phyloP scores from a whole-genome alignment of 1,284 basidiomycete genomes.

The Irpex sp. region DNA sequence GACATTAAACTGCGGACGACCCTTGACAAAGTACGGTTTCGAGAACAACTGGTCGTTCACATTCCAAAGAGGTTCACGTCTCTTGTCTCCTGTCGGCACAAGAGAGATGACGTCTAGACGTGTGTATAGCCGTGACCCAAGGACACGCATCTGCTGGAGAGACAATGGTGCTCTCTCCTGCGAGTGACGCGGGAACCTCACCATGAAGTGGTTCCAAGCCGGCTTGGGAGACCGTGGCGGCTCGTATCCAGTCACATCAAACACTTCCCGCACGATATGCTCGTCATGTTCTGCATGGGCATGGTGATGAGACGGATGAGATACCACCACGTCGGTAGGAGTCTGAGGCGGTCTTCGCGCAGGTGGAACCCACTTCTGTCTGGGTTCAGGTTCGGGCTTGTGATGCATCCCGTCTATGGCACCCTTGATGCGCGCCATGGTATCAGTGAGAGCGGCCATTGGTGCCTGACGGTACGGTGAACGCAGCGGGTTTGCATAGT shows the following conservation, averaged over 20 bases:
- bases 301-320: slow-evolving; percentile 2
- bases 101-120: slow-evolving; percentile 71
- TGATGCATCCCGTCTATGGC: slow-evolving; percentile 69
- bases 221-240: slow-evolving; percentile 50
- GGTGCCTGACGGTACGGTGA: slow-evolving; percentile 55
- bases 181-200: slow-evolving; percentile 53
- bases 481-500: slow-evolving; percentile 17
- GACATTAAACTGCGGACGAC: slow-evolving; percentile 47
- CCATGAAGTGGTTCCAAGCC: slow-evolving; percentile 47
- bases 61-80: slow-evolving; percentile 44
- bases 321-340: not conserved
- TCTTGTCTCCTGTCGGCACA: slow-evolving; percentile 68
- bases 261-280: slow-evolving; percentile 37
- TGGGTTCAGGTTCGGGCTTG: slow-evolving; percentile 22
- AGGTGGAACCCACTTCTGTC: slow-evolving; percentile 50
- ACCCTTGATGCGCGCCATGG: slow-evolving; percentile 85
- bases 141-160: slow-evolving; percentile 39
- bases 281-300: slow-evolving; percentile 6
- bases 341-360: slow-evolving; percentile 35
- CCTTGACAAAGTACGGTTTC: slow-evolving; percentile 37
- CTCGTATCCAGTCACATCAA: slow-evolving; percentile 44
- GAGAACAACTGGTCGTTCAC: slow-evolving; percentile 69
- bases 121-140: slow-evolving; percentile 35
- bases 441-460: slow-evolving; percentile 76
- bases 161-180: slow-evolving; percentile 37